Conservation (phyloP, 305 asterid genomes). For the Fraxinus floribunda region DNA sequence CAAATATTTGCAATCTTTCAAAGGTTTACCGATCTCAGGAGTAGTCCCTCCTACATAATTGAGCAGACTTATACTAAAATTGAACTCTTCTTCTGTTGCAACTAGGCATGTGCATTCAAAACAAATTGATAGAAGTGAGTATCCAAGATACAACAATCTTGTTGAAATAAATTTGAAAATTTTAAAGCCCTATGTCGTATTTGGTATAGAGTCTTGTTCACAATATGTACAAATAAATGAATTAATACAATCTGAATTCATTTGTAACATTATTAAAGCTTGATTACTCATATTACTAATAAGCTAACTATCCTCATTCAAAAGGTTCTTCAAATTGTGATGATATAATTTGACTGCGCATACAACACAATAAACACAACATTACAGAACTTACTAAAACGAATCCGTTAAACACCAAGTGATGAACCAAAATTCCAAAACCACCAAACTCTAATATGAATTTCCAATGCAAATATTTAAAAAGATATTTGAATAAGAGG, state of each 20-base stretch:
- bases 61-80: background rate
- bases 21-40: background rate
- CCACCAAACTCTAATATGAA: too few relatives aligned
- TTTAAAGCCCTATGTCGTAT: background rate
- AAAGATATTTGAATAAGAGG: too few relatives aligned
- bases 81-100: background rate
- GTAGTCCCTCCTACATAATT: background rate
- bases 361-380: background rate
- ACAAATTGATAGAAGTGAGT: background rate
- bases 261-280: background rate
- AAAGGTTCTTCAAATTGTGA: background rate
- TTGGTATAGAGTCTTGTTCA: background rate
- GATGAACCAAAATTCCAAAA: too few relatives aligned
- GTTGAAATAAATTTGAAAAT: background rate
- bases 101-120: background rate
- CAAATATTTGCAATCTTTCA: background rate
- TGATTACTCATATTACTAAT: background rate
- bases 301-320: background rate
- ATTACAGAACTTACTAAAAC: background rate
- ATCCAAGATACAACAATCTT: too few relatives aligned
- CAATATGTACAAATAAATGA: too few relatives aligned
- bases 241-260: too few relatives aligned
- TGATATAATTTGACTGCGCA: background rate
- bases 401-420: background rate
- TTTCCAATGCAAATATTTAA: too few relatives aligned